phyloP scores from a whole-genome alignment of 1,284 basidiomycete genomes.

The Apiotrichum domesticum region DNA sequence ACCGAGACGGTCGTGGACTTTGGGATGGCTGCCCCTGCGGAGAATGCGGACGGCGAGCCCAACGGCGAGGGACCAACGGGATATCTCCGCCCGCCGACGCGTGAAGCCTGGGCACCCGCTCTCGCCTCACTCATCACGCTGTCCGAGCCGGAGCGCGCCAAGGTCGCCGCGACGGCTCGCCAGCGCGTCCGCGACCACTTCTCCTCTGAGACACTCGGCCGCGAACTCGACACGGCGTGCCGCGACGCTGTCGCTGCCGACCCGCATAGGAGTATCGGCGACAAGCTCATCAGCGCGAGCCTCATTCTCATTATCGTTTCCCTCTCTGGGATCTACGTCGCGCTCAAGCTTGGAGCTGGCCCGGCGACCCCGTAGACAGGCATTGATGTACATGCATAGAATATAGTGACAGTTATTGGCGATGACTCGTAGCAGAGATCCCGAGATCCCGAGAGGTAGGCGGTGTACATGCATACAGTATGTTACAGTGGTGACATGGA shows the following conservation, averaged over 20 bases:
- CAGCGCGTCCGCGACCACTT: constrained; percentile 57
- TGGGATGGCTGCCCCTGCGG: background rate
- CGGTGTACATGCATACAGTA: background rate
- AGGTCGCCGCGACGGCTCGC: constrained; percentile 55
- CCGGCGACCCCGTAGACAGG: background rate
- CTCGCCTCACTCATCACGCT: constrained; percentile 59
- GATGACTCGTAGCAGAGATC: too few species aligned
- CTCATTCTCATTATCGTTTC: constrained; percentile 10
- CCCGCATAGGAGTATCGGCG: constrained; percentile 29
- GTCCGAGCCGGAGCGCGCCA: constrained; percentile 49
- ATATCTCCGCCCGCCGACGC: constrained; percentile 56
- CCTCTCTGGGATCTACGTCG: constrained; percentile 1
- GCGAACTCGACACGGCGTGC: constrained; percentile 59
- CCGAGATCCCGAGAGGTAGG: too few species aligned
- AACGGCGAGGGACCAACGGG: constrained; percentile 52
- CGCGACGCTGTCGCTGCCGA: constrained; percentile 49
- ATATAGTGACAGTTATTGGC: too few species aligned
- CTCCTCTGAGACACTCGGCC: constrained; percentile 60
- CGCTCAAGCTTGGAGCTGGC: background rate
- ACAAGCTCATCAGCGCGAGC: constrained; percentile 27
- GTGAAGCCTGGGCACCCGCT: constrained; percentile 63
- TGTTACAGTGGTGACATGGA: background rate
- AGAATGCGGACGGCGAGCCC: background rate
- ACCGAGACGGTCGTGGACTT: constrained; percentile 75
- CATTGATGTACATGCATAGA: too few species aligned